These are phyloP conservation scores for Eutrema yunnanense DNA, from an alignment of 345 rosid species.

Conservation along the genomic window DNA sequence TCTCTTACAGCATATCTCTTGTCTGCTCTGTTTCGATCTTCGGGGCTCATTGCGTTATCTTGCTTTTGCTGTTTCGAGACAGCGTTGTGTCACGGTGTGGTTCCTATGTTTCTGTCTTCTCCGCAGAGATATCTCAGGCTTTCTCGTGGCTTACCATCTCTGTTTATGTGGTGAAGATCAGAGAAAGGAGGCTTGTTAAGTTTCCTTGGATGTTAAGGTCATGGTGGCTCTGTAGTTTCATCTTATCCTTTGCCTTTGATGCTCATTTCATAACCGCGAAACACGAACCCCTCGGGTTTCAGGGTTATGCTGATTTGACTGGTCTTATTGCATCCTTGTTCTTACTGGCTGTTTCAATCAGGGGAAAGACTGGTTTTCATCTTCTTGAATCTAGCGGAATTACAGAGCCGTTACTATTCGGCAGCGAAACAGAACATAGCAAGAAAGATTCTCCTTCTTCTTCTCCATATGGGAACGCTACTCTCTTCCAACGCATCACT, in stretches of 20 bases:
- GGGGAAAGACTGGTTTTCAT: conserved; percentile 57
- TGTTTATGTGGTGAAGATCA: conserved; percentile 35
- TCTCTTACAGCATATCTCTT: conserved; percentile 38
- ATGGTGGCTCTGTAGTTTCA: conserved; percentile 87
- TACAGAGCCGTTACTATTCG: conserved; percentile 55
- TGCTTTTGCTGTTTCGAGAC: conserved; percentile 36
- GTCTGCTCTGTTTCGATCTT: conserved; percentile 41
- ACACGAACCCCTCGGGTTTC: conserved; percentile 26
- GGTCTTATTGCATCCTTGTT: conserved; percentile 48
- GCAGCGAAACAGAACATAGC: conserved; percentile 28
- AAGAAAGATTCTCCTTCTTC: conserved; percentile 26
- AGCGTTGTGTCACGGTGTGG: conserved; percentile 29
- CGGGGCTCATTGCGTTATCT: conserved; percentile 40
- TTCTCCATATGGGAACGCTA: conserved; percentile 73
- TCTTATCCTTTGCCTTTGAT: conserved; percentile 36
- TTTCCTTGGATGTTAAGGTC: conserved; percentile 68
- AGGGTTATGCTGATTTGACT: conserved; percentile 46
- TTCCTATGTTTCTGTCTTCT: conserved; percentile 35
- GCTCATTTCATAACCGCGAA: conserved; percentile 24
- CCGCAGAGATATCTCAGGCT: conserved; percentile 47
- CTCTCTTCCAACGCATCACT: conserved; percentile 62
- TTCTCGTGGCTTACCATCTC: conserved; percentile 43
- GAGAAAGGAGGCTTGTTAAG: conserved; percentile 21
- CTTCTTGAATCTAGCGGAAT: conserved; percentile 21
- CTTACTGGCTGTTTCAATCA: conserved; percentile 49